Evolutionary conservation across 768 basidiomycete genomes (phyloP).

Genomic region (Cystobasidium ongulense): DNA sequence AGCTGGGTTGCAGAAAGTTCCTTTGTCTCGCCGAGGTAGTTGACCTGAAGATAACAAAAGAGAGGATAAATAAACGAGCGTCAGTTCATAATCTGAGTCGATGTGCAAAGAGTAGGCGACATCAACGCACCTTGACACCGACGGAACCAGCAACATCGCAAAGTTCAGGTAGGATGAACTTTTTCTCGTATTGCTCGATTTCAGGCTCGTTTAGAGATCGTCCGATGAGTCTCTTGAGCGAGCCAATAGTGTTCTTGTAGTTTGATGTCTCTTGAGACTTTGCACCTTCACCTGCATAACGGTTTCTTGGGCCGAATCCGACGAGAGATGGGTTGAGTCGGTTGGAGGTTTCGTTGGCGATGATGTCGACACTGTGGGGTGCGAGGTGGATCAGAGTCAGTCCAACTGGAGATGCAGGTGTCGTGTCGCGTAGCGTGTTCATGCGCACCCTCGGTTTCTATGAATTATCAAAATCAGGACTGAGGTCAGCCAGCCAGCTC

Average conservation of each 20-base stretch:
- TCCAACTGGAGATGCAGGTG: too few relatives aligned
- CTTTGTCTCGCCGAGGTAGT: slow-evolving; percentile 71
- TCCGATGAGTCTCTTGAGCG: slow-evolving; percentile 81
- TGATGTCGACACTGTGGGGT: slow-evolving; percentile 79
- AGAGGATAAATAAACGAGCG: background rate
- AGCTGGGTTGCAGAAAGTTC: slow-evolving; percentile 83
- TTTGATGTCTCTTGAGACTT: slow-evolving; percentile 98
- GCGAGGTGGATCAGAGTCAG: background rate
- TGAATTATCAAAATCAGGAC: slow-evolving; percentile 34
- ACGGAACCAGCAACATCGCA: slow-evolving; percentile 75
- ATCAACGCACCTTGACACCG: slow-evolving; percentile 69
- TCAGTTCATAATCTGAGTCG: background rate
- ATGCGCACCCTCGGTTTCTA: slow-evolving; percentile 39
- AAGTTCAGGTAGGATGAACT: slow-evolving; percentile 77
- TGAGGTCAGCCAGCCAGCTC: background rate
- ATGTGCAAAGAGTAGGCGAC: background rate
- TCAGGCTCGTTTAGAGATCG: slow-evolving; percentile 72
- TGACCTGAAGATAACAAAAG: slow-evolving; percentile 54
- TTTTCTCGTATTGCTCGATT: slow-evolving; percentile 72
- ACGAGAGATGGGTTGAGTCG: slow-evolving; percentile 94
- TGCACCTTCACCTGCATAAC: slow-evolving; percentile 84
- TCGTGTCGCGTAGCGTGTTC: too few relatives aligned
- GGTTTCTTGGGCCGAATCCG: slow-evolving; percentile 84
- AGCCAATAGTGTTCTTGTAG: slow-evolving; percentile 93
- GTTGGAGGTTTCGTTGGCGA: slow-evolving; percentile 95